Evolutionary conservation across 2,329 filamentous ascomycete genomes (phyloP).

Genomic region (Parastagonospora nodorum): DNA sequence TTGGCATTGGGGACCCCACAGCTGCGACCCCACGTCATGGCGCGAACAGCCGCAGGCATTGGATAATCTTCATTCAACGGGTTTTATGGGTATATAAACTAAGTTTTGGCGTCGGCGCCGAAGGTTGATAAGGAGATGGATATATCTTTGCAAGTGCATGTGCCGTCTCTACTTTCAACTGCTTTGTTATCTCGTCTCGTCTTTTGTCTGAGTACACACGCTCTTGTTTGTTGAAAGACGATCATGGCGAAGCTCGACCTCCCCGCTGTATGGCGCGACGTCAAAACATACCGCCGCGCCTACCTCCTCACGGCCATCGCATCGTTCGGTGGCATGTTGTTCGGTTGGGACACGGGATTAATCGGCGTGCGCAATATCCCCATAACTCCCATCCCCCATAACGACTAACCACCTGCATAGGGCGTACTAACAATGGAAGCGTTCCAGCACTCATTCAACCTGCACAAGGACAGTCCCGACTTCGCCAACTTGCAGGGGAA

Average conservation of each 20-base stretch:
- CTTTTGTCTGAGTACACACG: neutral
- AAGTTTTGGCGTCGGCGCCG: too few relatives aligned
- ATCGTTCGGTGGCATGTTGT: constrained; percentile 40
- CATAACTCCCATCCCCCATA: neutral
- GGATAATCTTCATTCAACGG: too few relatives aligned
- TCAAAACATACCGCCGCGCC: constrained; percentile 47
- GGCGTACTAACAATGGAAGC: constrained; percentile 51
- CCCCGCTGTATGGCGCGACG: constrained; percentile 44
- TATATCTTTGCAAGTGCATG: neutral
- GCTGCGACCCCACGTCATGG: neutral
- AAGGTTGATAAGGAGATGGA: neutral
- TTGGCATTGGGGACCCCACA: neutral
- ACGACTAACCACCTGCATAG: constrained; percentile 3
- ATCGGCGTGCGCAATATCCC: constrained; percentile 27
- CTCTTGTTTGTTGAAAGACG: neutral
- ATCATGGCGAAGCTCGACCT: constrained; percentile 43
- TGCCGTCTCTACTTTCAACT: neutral
- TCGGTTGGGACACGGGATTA: constrained; percentile 43
- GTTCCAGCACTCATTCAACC: constrained; percentile 50
- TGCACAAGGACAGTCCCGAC: constrained; percentile 36
- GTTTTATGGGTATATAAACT: too few relatives aligned
- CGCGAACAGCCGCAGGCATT: neutral
- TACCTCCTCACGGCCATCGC: constrained; percentile 51
- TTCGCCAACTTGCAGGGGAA: constrained; percentile 51
- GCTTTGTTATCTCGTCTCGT: neutral